These are phyloP conservation scores for Brassica juncea DNA, from an alignment of 345 rosid genomes.

Conservation along the genomic window DNA sequence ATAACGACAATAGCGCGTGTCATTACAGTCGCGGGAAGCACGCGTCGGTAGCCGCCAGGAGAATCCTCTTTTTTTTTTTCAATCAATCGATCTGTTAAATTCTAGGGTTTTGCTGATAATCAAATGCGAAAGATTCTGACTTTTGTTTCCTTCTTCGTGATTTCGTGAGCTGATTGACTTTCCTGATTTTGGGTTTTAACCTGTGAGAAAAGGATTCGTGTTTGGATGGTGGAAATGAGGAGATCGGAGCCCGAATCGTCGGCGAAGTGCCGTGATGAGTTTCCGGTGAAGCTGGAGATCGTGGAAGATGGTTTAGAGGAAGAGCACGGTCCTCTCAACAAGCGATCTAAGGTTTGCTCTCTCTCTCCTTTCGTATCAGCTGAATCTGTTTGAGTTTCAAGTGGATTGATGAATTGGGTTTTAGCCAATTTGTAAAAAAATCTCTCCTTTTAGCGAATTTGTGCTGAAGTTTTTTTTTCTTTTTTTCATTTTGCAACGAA, in stretches of 20 bases:
- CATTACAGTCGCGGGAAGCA: not conserved
- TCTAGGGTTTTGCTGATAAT: conserved; percentile 41
- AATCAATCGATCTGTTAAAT: conserved; percentile 5
- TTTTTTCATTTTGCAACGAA: not conserved
- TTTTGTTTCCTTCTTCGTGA: not conserved
- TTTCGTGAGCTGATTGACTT: not conserved
- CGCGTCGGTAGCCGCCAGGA: conserved; percentile 45
- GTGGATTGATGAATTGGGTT: no score
- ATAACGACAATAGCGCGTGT: conserved; percentile 35
- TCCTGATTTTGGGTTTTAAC: not conserved
- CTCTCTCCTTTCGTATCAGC: conserved; percentile 43
- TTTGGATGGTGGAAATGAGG: conserved; percentile 78
- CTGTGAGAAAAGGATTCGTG: not conserved
- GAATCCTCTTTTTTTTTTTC: conserved; percentile 32
- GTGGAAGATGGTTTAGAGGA: conserved; percentile 72
- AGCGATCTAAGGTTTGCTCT: conserved; percentile 61
- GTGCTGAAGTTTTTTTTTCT: no score
- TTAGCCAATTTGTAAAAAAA: no score
- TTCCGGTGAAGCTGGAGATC: conserved; percentile 86
- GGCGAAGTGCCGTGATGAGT: conserved; percentile 48
- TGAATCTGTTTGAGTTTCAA: not conserved
- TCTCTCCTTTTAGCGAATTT: no score
- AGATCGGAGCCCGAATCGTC: conserved; percentile 53
- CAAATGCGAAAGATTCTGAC: not conserved
- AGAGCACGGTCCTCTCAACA: conserved; percentile 60